Evolutionary conservation across 768 basidiomycete species (phyloP).

Genomic region (Termitomyces sp.): DNA sequence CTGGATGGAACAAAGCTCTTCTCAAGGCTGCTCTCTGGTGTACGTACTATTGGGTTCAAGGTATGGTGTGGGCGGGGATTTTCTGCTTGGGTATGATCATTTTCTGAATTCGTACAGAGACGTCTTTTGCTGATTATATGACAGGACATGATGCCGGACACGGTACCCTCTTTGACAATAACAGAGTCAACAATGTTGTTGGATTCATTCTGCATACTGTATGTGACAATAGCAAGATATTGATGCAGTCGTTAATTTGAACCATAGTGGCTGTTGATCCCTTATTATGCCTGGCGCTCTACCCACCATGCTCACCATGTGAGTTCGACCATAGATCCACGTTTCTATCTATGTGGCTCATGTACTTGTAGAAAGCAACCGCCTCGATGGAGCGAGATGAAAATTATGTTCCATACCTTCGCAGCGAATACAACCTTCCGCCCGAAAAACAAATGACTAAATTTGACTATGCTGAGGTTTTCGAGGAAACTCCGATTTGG

Average conservation of each 20-base stretch:
- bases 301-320: constrained; percentile 69
- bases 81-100: constrained; percentile 41
- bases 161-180: constrained; percentile 31
- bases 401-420: constrained; percentile 57
- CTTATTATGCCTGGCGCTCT: constrained; percentile 63
- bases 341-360: neutral
- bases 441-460: constrained; percentile 28
- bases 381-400: constrained; percentile 74
- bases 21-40: constrained; percentile 35
- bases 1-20: constrained; percentile 22
- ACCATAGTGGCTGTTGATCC: constrained; percentile 41
- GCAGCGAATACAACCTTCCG: constrained; percentile 35
- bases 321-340: constrained; percentile 4
- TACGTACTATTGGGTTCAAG: constrained; percentile 45
- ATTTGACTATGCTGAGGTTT: constrained; percentile 40
- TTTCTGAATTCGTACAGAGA: neutral
- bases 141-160: constrained; percentile 43
- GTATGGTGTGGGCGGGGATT: constrained; percentile 43
- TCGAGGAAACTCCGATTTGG: constrained; percentile 47
- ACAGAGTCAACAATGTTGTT: constrained; percentile 33
- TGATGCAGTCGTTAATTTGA: constrained; percentile 10
- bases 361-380: constrained; percentile 44
- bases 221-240: constrained; percentile 6
- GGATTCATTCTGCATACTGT: constrained; percentile 46
- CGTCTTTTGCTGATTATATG: neutral